These are phyloP conservation scores for Hericium rajendrae DNA, from an alignment of 768 basidiomycete species.

Conservation along the genomic window DNA sequence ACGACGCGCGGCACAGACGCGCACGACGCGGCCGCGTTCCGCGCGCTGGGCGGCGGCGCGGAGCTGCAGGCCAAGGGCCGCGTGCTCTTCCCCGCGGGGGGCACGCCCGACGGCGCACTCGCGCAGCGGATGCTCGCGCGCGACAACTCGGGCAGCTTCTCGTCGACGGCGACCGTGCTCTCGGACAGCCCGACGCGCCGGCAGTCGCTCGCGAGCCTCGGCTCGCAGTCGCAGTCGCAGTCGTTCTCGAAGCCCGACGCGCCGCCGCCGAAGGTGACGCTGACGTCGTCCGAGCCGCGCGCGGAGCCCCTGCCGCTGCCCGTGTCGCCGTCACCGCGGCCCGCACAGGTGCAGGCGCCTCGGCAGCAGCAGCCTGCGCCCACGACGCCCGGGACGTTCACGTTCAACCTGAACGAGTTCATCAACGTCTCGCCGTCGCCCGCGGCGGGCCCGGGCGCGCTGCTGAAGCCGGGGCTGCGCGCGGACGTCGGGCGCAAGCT, in stretches of 20 bases:
- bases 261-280: constrained; percentile 6
- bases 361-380: constrained; percentile 2
- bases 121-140: constrained; percentile 15
- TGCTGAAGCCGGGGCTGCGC: constrained; percentile 11
- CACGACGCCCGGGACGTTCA: constrained; percentile 14
- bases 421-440: constrained; percentile 17
- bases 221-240: constrained; percentile 3
- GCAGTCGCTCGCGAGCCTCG: constrained; percentile 6
- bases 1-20: constrained; percentile 36
- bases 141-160: constrained; percentile 33
- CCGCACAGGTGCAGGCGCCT: background rate
- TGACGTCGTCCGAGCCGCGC: constrained; percentile 14
- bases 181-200: constrained; percentile 3
- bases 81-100: constrained; percentile 49
- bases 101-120: constrained; percentile 7
- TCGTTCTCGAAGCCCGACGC: background rate
- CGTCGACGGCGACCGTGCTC: constrained; percentile 23
- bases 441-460: constrained; percentile 8
- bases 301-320: constrained; percentile 7
- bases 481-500: constrained; percentile 12
- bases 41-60: constrained; percentile 41
- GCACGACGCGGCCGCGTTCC: constrained; percentile 47
- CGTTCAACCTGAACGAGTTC: constrained; percentile 16
- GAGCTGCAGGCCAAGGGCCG: constrained; percentile 54
- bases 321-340: background rate